Conservation (phyloP, 2,329 filamentous ascomycete genomes). For the Ascochyta rabiei region DNA sequence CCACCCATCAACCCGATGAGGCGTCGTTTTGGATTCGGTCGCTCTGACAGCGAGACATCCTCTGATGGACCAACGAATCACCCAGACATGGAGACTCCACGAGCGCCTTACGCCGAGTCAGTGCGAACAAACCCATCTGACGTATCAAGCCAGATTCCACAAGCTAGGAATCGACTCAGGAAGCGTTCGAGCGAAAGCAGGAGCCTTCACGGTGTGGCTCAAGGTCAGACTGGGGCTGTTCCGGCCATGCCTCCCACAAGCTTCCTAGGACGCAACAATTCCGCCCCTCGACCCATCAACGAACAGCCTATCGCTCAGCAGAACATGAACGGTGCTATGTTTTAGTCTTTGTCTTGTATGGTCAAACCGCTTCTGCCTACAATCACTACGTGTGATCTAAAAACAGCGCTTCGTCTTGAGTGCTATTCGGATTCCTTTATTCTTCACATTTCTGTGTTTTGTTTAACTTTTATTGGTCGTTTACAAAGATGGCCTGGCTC, state of each 20-base stretch:
- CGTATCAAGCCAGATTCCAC: slow-evolving; percentile 44
- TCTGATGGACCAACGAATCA: slow-evolving; percentile 47
- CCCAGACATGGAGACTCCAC: slow-evolving; percentile 39
- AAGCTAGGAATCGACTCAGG: slow-evolving; percentile 50
- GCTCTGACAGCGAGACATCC: slow-evolving; percentile 43
- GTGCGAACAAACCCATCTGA: slow-evolving; percentile 54
- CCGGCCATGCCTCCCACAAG: slow-evolving; percentile 37
- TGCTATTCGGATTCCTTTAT: neutral
- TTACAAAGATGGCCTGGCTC: slow-evolving; percentile 23
- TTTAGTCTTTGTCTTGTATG: slow-evolving; percentile 21
- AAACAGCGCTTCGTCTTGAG: neutral
- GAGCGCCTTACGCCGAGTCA: slow-evolving; percentile 39
- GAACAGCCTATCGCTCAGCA: slow-evolving; percentile 27
- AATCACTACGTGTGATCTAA: neutral
- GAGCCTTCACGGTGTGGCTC: slow-evolving; percentile 53
- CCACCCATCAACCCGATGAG: slow-evolving; percentile 66
- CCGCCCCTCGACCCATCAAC: slow-evolving; percentile 39
- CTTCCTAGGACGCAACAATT: slow-evolving; percentile 36
- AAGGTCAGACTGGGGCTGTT: slow-evolving; percentile 29
- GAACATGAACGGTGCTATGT: slow-evolving; percentile 47
- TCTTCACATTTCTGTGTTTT: slow-evolving; percentile 11
- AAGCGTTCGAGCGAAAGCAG: slow-evolving; percentile 59
- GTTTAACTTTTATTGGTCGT: slow-evolving; percentile 22
- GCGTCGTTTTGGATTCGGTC: slow-evolving; percentile 54
- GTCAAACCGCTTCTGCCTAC: neutral